phyloP scores from a whole-genome alignment of 108 stramenopile species.

The Stephanodiscus minutulus region DNA sequence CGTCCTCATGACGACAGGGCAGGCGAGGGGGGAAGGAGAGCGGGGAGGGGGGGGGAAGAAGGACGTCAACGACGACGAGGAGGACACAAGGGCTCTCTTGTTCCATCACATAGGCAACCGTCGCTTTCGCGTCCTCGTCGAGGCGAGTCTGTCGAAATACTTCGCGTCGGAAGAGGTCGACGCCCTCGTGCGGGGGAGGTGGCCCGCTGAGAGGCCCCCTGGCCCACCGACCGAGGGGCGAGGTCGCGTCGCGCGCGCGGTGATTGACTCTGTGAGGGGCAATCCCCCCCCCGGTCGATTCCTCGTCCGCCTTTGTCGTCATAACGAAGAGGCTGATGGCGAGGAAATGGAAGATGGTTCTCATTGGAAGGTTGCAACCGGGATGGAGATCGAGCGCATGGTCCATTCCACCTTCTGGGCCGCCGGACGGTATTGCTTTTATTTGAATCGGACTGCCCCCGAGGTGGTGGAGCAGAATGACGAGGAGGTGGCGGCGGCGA shows the following conservation, averaged over 20 bases:
- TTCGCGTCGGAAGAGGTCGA: neutral
- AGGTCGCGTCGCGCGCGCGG: conserved; percentile 6
- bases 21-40: neutral
- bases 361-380: conserved; percentile 23
- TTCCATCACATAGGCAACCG: conserved; percentile 45
- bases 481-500: too few species aligned
- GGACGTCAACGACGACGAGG: neutral
- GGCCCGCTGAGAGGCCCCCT: neutral
- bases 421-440: conserved; percentile 18
- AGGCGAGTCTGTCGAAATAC: conserved; percentile 26
- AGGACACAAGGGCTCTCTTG: neutral
- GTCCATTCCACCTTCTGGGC: conserved; percentile 28
- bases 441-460: too few species aligned
- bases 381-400: conserved; percentile 11
- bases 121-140: conserved; percentile 31
- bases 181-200: neutral
- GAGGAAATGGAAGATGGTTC: neutral
- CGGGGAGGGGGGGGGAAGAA: neutral
- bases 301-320: conserved; percentile 2
- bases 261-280: conserved; percentile 23
- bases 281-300: conserved; percentile 36
- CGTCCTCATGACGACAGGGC: conserved; percentile 24
- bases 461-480: neutral
- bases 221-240: neutral
- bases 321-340: neutral